A percentile compares a stretch with the other conserved stretches of the same genome.
These are phyloP conservation scores for Chrysosporium keratinophilum DNA, from an alignment of 2,329 filamentous ascomycete species.

Conservation along the genomic window DNA sequence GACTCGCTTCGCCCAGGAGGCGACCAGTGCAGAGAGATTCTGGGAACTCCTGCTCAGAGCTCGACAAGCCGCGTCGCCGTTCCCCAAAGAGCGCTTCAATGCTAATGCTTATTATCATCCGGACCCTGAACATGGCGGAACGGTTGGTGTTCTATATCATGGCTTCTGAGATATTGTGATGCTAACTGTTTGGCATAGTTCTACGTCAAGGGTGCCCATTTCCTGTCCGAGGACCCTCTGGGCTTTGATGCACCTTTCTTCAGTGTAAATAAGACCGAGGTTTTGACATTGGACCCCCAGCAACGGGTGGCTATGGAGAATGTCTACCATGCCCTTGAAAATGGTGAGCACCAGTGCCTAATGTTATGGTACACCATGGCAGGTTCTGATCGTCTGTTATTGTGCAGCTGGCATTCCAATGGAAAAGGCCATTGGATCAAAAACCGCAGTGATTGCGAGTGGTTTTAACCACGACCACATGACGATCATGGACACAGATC, in stretches of 20 bases:
- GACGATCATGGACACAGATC: constrained; percentile 5
- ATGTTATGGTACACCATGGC: background rate
- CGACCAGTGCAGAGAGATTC: constrained; percentile 10
- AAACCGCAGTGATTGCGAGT: constrained; percentile 11
- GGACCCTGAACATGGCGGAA: constrained; percentile 27
- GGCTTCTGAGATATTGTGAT: constrained; percentile 1
- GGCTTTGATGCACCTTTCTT: constrained; percentile 17
- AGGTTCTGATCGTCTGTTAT: background rate
- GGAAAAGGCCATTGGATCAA: constrained; percentile 7
- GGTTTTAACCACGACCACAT: constrained; percentile 9
- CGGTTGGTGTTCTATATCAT: constrained; percentile 16
- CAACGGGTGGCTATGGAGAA: constrained; percentile 18
- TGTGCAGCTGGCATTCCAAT: constrained; percentile 14
- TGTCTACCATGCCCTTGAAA: constrained; percentile 18
- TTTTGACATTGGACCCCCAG: constrained; percentile 17
- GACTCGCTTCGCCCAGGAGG: constrained; percentile 8
- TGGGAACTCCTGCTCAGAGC: constrained; percentile 9
- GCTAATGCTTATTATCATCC: constrained; percentile 31
- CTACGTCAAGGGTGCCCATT: constrained; percentile 14
- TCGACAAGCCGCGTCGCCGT: constrained; percentile 4
- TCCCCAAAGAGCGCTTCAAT: constrained; percentile 25
- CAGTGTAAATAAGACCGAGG: constrained; percentile 14
- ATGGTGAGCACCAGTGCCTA: constrained; percentile 11
- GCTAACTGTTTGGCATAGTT: background rate
- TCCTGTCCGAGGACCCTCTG: constrained; percentile 13